Evolutionary conservation across 805 yeast species (phyloP).

Genomic region (Scheffersomyces ergatensis): DNA sequence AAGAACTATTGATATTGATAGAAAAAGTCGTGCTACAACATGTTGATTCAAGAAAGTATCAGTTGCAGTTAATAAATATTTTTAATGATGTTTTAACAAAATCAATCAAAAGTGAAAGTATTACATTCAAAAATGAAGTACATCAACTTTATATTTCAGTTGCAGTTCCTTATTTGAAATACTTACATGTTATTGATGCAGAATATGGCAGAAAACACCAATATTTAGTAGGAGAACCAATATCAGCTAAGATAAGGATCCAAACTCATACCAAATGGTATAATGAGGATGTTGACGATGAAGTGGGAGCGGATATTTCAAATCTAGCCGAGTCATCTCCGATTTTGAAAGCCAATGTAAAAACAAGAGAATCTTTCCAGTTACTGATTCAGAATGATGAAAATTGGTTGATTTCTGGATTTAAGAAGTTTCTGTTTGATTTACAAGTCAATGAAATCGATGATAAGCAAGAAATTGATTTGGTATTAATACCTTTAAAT

Average conservation of each 20-base stretch:
- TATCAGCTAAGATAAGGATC: conserved; percentile 43
- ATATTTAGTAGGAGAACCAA: conserved; percentile 62
- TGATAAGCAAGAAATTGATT: conserved; percentile 18
- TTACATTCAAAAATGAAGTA: background rate
- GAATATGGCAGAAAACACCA: conserved; percentile 37
- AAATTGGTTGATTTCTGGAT: conserved; percentile 80
- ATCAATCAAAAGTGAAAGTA: background rate
- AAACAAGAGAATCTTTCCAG: conserved; percentile 26
- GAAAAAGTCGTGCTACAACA: conserved; percentile 10
- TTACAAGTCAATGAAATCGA: conserved; percentile 19
- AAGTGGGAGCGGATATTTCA: conserved; percentile 5
- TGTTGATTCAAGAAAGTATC: conserved; percentile 7
- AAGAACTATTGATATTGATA: conserved; percentile 13
- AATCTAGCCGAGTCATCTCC: conserved; percentile 25
- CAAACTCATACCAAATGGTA: conserved; percentile 47
- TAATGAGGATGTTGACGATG: conserved; percentile 5
- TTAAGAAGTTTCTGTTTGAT: conserved; percentile 51
- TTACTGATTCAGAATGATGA: conserved; percentile 56
- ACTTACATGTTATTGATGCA: conserved; percentile 58
- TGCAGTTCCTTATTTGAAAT: conserved; percentile 57
- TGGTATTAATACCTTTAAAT: conserved; percentile 69
- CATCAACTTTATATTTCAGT: conserved; percentile 49
- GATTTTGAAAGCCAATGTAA: conserved; percentile 1
- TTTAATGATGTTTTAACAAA: background rate
- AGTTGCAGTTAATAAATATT: conserved; percentile 6